phyloP scores from a whole-genome alignment of 352 stramenopile species.

The Pythium periplocum region DNA sequence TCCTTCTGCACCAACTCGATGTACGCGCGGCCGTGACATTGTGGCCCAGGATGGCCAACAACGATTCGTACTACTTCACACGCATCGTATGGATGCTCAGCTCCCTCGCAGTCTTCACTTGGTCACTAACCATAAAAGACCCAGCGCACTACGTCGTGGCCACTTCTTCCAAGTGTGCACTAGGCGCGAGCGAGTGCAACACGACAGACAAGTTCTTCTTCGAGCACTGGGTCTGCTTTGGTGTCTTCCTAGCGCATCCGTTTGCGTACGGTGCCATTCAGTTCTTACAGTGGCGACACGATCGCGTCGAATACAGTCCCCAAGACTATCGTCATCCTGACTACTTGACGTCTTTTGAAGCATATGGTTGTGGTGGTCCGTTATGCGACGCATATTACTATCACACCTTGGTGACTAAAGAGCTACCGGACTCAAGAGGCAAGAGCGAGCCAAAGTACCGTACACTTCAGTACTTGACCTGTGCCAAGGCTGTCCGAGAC shows the following conservation, averaged over 20 bases:
- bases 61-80: conserved; percentile 30
- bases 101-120: conserved; percentile 21
- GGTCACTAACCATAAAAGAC: conserved; percentile 18
- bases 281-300: conserved; percentile 24
- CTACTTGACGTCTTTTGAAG: conserved; percentile 27
- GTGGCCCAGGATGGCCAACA: conserved; percentile 38
- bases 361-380: conserved; percentile 25
- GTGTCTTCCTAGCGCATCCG: conserved; percentile 23
- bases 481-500: conserved; percentile 26
- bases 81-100: conserved; percentile 30
- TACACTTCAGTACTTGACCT: conserved; percentile 23
- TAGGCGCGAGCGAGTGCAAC: conserved; percentile 27
- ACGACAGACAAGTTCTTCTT: conserved; percentile 11
- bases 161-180: conserved; percentile 12
- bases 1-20: conserved; percentile 31
- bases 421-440: neutral
- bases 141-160: conserved; percentile 20
- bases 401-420: conserved; percentile 26
- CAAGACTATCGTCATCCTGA: conserved; percentile 16
- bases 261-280: conserved; percentile 29
- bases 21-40: conserved; percentile 30
- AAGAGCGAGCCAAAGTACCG: neutral
- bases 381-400: conserved; percentile 34
- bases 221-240: conserved; percentile 24
- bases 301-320: conserved; percentile 24